A percentile compares a stretch with the other conserved stretches of the same genome.
These are phyloP conservation scores for Prunus mira DNA, from an alignment of 306 rosid genomes.

Conservation along the genomic window DNA sequence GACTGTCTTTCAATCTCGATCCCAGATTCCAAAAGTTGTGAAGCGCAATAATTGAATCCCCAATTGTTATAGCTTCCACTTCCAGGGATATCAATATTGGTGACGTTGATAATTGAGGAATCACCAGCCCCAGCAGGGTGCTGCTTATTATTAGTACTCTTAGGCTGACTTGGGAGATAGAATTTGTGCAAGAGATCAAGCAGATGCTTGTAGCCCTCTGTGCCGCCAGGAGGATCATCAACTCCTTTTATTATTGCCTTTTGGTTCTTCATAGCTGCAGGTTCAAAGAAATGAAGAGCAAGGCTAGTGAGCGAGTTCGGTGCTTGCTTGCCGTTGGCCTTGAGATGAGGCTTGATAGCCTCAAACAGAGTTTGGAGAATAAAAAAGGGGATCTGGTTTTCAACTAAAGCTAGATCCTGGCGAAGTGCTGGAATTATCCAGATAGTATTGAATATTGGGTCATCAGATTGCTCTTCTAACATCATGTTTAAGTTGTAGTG, in stretches of 20 bases:
- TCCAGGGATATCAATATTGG: no score
- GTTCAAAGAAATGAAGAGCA: conserved; percentile 5
- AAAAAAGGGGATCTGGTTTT: conserved; percentile 34
- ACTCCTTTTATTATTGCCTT: not conserved
- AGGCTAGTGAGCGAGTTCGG: conserved; percentile 2
- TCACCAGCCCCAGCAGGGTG: no score
- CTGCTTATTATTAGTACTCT: no score
- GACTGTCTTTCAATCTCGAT: not conserved
- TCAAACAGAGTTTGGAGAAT: conserved; percentile 22
- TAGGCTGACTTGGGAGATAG: not conserved
- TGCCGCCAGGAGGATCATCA: not conserved
- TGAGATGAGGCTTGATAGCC: not conserved
- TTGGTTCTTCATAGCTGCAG: not conserved
- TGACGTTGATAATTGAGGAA: not conserved
- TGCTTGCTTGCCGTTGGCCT: not conserved
- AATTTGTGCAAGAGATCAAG: conserved; percentile 27
- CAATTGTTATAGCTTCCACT: not conserved
- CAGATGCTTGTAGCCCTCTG: conserved; percentile 5
- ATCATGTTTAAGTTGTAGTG: not conserved
- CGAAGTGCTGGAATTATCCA: conserved; percentile 1
- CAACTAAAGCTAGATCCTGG: conserved; percentile 27
- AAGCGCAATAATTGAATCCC: not conserved
- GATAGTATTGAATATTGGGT: not conserved
- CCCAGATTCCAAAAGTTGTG: not conserved
- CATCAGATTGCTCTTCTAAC: not conserved